phyloP scores from a whole-genome alignment of 1,284 basidiomycete species.

The Tylopilus sp. region DNA sequence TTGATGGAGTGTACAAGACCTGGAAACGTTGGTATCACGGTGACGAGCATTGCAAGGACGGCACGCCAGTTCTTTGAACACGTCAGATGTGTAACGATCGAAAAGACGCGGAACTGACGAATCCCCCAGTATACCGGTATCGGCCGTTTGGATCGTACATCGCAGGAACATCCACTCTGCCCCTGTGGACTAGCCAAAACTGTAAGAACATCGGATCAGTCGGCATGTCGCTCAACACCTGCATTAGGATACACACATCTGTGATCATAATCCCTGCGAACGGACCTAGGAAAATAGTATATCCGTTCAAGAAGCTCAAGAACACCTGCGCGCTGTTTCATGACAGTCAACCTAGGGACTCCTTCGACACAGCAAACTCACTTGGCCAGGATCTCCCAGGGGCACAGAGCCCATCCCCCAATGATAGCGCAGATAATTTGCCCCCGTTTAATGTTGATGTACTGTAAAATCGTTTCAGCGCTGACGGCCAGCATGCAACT shows the following conservation, averaged over 20 bases:
- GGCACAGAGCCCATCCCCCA: constrained; percentile 52
- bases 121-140: constrained; percentile 60
- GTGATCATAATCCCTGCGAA: constrained; percentile 70
- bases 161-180: constrained; percentile 63
- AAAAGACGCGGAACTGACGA: constrained; percentile 41
- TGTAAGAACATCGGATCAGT: constrained; percentile 21
- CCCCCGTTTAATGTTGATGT: constrained; percentile 55
- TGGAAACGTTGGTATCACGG: constrained; percentile 65
- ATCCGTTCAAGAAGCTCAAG: constrained; percentile 60
- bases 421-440: constrained; percentile 60
- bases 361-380: constrained; percentile 13
- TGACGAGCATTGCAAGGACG: constrained; percentile 50
- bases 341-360: not conserved
- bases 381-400: constrained; percentile 55
- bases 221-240: not conserved
- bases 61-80: constrained; percentile 66
- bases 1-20: constrained; percentile 68
- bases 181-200: constrained; percentile 66
- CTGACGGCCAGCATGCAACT: not conserved
- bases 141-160: constrained; percentile 67
- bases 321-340: constrained; percentile 43
- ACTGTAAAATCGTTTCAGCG: constrained; percentile 13
- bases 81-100: constrained; percentile 7
- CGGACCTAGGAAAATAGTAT: constrained; percentile 68
- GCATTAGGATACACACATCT: constrained; percentile 46